phyloP scores from a whole-genome alignment of 2,329 filamentous ascomycete species.

The Boeremia exigua region DNA sequence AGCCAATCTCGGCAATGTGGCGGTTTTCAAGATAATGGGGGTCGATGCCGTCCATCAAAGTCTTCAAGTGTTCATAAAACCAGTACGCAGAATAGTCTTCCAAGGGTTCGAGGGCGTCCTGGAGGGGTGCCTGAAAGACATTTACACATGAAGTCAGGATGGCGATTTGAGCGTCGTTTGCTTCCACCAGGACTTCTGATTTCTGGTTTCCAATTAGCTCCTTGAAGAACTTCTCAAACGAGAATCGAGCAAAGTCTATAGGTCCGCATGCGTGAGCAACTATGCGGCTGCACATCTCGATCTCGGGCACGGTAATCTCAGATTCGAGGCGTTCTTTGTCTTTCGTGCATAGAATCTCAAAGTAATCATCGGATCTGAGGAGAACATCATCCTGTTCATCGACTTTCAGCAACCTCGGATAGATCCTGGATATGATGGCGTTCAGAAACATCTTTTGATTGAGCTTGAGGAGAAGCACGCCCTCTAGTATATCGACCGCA shows the following conservation, averaged over 20 bases:
- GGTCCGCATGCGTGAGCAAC: slow-evolving; percentile 11
- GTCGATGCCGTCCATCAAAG: slow-evolving; percentile 8
- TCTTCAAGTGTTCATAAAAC: slow-evolving; percentile 17
- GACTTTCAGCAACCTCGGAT: slow-evolving; percentile 11
- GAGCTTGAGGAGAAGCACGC: no score
- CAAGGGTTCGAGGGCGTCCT: no score
- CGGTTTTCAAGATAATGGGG: slow-evolving; percentile 8
- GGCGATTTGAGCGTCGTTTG: neutral
- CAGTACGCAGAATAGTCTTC: slow-evolving; percentile 4
- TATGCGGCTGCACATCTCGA: slow-evolving; percentile 15
- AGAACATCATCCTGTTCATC: slow-evolving; percentile 2
- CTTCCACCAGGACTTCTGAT: slow-evolving; percentile 3
- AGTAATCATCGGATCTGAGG: slow-evolving; percentile 10
- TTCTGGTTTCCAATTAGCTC: slow-evolving; percentile 11
- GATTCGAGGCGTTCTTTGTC: neutral
- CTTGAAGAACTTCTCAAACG: slow-evolving; percentile 20
- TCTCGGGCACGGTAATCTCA: slow-evolving; percentile 6
- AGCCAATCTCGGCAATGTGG: neutral
- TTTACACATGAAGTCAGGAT: neutral
- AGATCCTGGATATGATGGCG: slow-evolving; percentile 2
- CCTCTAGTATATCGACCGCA: no score
- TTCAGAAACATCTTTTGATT: no score
- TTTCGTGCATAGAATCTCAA: neutral
- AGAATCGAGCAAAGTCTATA: slow-evolving; percentile 15
- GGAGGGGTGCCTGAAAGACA: neutral